Conservation (phyloP, 75 land plant species). For the Adiantum capillusveneris region DNA sequence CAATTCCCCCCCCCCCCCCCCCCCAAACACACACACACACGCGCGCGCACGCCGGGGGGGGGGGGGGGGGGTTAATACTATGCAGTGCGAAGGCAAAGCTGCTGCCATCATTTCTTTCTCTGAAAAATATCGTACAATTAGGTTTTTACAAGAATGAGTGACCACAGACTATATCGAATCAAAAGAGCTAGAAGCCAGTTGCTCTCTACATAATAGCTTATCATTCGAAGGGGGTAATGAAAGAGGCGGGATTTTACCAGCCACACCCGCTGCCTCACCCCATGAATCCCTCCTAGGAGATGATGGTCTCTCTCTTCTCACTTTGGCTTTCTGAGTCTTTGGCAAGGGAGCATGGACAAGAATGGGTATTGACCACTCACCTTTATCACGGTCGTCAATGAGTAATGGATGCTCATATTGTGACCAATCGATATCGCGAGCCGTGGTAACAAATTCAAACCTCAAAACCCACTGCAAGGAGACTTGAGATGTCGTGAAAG, state of each 20-base stretch:
- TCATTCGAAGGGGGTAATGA: background rate
- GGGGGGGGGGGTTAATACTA: too few species aligned
- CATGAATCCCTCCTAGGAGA: constrained; percentile 27
- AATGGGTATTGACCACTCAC: constrained; percentile 90
- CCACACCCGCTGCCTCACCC: too few species aligned
- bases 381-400: constrained; percentile 67
- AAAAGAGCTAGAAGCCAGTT: background rate
- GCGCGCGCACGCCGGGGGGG: too few species aligned
- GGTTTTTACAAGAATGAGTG: background rate
- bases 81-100: too few species aligned
- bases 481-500: constrained; percentile 73
- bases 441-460: constrained; percentile 87
- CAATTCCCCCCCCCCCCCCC: too few species aligned
- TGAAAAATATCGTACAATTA: too few species aligned
- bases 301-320: constrained; percentile 41
- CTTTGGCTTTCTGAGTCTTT: constrained; percentile 25
- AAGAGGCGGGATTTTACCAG: too few species aligned
- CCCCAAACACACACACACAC: too few species aligned
- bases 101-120: too few species aligned
- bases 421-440: constrained; percentile 54
- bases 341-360: constrained; percentile 76
- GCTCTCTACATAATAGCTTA: background rate
- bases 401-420: constrained; percentile 85
- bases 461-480: constrained; percentile 87
- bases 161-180: background rate